Evolutionary conservation across 1,139 yeast species (phyloP).

Genomic region (Candida glucosophila): DNA sequence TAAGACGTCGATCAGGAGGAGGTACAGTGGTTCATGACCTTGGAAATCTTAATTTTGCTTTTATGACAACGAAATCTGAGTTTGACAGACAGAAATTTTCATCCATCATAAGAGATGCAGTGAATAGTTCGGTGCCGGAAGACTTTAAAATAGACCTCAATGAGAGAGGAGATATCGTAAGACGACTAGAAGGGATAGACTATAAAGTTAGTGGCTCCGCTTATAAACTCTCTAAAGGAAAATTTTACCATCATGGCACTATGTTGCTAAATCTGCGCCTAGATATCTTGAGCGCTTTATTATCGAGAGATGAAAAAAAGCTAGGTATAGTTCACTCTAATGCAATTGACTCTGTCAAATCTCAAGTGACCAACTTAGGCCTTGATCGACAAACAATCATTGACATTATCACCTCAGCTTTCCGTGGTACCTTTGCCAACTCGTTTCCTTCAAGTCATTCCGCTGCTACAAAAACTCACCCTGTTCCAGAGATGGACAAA

Average conservation of each 20-base stretch:
- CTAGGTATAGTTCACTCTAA: slow-evolving; percentile 49
- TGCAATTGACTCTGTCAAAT: slow-evolving; percentile 64
- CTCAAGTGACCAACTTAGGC: slow-evolving; percentile 63
- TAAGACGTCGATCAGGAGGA: slow-evolving; percentile 86
- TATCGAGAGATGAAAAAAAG: slow-evolving; percentile 39
- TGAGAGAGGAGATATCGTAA: slow-evolving; percentile 71
- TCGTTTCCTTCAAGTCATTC: slow-evolving; percentile 2
- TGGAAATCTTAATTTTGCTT: slow-evolving; percentile 88
- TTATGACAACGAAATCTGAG: slow-evolving; percentile 57
- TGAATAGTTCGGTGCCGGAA: slow-evolving; percentile 24
- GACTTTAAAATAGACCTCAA: slow-evolving; percentile 37
- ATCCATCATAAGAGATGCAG: slow-evolving; percentile 38
- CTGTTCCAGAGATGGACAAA: no score
- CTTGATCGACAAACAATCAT: slow-evolving; percentile 40
- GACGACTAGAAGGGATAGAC: slow-evolving; percentile 21
- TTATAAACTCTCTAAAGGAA: slow-evolving; percentile 73
- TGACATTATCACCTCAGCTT: slow-evolving; percentile 36
- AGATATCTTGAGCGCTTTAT: slow-evolving; percentile 44
- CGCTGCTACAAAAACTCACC: slow-evolving; percentile 8
- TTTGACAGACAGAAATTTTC: slow-evolving; percentile 65
- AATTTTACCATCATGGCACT: slow-evolving; percentile 93
- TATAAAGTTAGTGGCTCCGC: slow-evolving; percentile 86
- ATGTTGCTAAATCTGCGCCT: slow-evolving; percentile 72
- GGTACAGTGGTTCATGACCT: slow-evolving; percentile 94
- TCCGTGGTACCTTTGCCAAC: slow-evolving; percentile 27